Evolutionary conservation across 495 filamentous ascomycete genomes (phyloP), one percentile per base, ranked within the genome.

Genomic region (Neurospora intermedia): DNA sequence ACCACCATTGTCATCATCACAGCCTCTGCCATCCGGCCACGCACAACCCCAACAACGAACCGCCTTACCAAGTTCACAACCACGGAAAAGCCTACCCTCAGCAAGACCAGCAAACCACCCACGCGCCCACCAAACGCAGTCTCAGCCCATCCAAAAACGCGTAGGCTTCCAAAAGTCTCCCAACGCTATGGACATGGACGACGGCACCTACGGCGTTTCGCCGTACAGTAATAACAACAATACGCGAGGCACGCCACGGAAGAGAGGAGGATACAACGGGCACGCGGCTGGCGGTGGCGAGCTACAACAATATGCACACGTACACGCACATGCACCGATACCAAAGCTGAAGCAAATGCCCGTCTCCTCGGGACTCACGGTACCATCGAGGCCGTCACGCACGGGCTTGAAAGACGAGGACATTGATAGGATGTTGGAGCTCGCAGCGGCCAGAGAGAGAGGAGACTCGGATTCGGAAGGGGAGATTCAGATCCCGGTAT

Each of bases 111-210:
- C 75, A 6, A 80, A 83, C 20, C 80, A 81, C 40, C 77, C 73
- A 38, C 77, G 78, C 11, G 79, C 79, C 3, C 80, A 62, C 54
- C 54, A 62, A 18, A 62, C 54, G 6, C 54, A 79, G 20, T 73
- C 80, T 5, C 80, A 82, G 35, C 23, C 54, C 11, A 71, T 75
- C 13, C 74, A 74, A 23, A 85, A 86, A 45, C 83, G 84, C 27
- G 84, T 85, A 40, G 84, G 80, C 4, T 86, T 86, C 69, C 84
- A 87, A 69, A 83, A 83, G 69, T 82, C 84, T 0, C 82, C 81
- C 2, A 78, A 75, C 69, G 77, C 72, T 15, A 85, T 85, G 82
- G 84, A 87, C 35, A 71, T 84, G 3, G 84, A 86, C 69, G 83
- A 85, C 27, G 54, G 54, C 1, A 31, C 54, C 54, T 62, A 62